These are phyloP conservation scores for Isoetes engelmannii DNA, from an alignment of 83 land plant species.

Conservation along the genomic window DNA sequence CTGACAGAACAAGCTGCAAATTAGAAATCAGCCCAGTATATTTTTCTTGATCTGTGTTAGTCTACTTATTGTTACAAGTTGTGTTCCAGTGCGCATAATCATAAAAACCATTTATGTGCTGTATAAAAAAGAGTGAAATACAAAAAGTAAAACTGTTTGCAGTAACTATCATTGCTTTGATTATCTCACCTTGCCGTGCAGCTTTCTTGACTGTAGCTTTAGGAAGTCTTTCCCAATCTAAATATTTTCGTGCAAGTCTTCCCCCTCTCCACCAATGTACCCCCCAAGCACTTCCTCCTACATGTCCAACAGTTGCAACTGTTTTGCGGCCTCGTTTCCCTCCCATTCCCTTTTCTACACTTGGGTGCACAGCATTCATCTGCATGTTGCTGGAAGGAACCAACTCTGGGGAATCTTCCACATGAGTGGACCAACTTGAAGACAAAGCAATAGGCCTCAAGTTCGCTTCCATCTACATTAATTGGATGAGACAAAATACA, in stretches of 20 bases:
- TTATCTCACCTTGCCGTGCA: slow-evolving; percentile 62
- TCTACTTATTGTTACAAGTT: too few relatives aligned
- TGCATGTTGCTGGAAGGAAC: slow-evolving; percentile 23
- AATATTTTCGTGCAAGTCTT: slow-evolving; percentile 33
- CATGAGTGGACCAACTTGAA: slow-evolving; percentile 55
- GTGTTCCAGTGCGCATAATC: neutral
- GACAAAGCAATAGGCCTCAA: slow-evolving; percentile 56
- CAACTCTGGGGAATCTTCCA: slow-evolving; percentile 37
- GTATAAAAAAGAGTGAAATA: neutral
- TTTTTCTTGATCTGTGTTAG: too few relatives aligned
- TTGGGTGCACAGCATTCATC: slow-evolving; percentile 7
- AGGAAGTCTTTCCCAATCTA: slow-evolving; percentile 55
- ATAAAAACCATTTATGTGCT: neutral
- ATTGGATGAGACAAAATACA: slow-evolving; percentile 4
- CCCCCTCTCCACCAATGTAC: slow-evolving; percentile 78
- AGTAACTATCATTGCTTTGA: too few relatives aligned
- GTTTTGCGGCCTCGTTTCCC: slow-evolving; percentile 27
- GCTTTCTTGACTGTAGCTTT: slow-evolving; percentile 31
- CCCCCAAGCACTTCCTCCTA: slow-evolving; percentile 17
- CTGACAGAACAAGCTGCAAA: slow-evolving; percentile 24
- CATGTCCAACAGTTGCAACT: neutral
- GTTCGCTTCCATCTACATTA: slow-evolving; percentile 62
- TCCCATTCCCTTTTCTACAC: slow-evolving; percentile 33
- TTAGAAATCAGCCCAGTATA: too few relatives aligned
- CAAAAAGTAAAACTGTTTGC: too few relatives aligned